Base-by-base conservation (phyloP, 306 rosid species). In the Begonia peltatifolia region DNA sequence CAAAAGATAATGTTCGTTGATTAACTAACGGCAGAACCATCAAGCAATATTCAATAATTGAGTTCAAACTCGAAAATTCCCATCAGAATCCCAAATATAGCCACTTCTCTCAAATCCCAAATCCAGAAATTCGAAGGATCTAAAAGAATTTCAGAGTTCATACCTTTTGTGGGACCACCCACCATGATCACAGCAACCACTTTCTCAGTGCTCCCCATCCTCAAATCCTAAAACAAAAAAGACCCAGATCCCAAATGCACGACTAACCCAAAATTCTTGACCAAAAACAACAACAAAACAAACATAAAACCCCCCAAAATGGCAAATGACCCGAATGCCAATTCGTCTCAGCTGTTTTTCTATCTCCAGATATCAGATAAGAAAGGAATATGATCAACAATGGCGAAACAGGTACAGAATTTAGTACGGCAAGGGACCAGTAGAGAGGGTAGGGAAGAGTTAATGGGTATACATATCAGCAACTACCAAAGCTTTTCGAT, bases 151-250 rank as follows among this genome's bases (percentile, higher is more conserved):
- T 42, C 60, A 55, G 60, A 51, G 16, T 30, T 14, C 50, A 41
- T 68, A 84, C 96, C 99, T 83, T 90, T 90, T 14, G 94, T 90
- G 14, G 99, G 99, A 18, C 99, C 99, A 41, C 95, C 95, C 43
- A 90, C 99, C 99, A 90, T 90, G 65, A 90, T 86, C 62, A 90
- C 95, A 61, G 95, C 94, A 9, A 90, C 94, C 12, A 76, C 93
- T 50, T 71, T 81, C 64, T 82, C 84, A 57, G 84, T 18, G 74
- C 64, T 66, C 41, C 76, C 84, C 99, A 86, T 83, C 48, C 43
- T 57, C 11, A 7, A 49, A 12, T 30, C 38, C 38, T 30, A 5
- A 0, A 30, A 30, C 42, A 25, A 53, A 43, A 43, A 11, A 66
- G 60, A 66, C 61, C 76, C 79, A 70, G 79, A 73, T 77, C 79